phyloP scores from a whole-genome alignment of 139 green algal species.

The Auxenochlorella pyrenoidosa region DNA sequence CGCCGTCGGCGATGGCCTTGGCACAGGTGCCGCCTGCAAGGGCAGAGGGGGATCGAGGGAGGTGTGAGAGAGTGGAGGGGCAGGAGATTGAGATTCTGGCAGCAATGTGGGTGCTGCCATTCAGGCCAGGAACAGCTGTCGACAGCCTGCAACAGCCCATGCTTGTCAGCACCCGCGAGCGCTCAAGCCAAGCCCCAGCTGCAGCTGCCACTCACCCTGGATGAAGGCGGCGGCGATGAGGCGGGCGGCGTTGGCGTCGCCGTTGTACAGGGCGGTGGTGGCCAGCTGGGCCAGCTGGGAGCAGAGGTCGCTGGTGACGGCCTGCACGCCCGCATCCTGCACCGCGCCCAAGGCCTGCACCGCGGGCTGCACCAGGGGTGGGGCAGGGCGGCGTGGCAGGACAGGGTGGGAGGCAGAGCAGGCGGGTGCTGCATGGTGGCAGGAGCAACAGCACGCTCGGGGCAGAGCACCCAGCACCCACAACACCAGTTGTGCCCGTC shows the following conservation, averaged over 20 bases:
- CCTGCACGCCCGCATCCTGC: background rate
- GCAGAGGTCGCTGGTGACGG: background rate
- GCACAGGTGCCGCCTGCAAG: constrained; percentile 1
- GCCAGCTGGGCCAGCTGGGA: constrained; percentile 3
- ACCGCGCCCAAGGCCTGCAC: background rate
- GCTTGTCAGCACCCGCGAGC: too few relatives aligned
- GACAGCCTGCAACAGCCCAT: background rate
- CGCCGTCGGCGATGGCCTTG: background rate
- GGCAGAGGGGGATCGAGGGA: background rate
- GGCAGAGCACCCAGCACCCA: too few relatives aligned
- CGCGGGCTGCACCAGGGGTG: background rate
- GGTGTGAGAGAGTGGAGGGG: background rate
- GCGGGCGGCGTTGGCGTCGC: background rate
- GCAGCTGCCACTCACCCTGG: background rate
- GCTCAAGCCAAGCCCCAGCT: too few relatives aligned
- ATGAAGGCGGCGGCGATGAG: constrained; percentile 5
- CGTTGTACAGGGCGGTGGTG: constrained; percentile 1
- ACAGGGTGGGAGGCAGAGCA: too few relatives aligned
- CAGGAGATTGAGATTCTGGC: background rate
- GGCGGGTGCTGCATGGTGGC: too few relatives aligned
- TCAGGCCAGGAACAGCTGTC: background rate
- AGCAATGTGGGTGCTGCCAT: background rate
- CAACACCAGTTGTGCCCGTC: too few relatives aligned
- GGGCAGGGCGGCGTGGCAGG: too few relatives aligned
- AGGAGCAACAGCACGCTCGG: too few relatives aligned